Evolutionary conservation across 2,329 filamentous ascomycete genomes (phyloP).

Genomic region (Pestalotiopsis sp.): DNA sequence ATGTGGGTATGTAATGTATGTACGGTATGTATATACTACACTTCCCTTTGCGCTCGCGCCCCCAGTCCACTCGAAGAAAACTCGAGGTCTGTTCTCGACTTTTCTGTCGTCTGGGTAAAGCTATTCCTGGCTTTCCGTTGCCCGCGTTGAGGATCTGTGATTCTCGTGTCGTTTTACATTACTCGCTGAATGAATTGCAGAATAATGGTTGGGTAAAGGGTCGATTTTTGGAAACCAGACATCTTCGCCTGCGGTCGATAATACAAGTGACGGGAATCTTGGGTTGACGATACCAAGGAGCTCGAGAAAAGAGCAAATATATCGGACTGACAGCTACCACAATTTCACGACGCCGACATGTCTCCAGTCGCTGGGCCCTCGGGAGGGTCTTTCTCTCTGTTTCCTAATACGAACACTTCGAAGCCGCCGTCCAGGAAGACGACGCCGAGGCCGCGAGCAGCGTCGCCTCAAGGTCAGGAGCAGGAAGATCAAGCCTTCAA

Average conservation of each 20-base stretch:
- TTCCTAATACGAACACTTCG: constrained; percentile 47
- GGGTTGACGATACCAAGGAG: not conserved
- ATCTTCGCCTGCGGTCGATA: not conserved
- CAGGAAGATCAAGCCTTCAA: constrained; percentile 27
- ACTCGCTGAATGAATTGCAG: not conserved
- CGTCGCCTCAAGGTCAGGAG: constrained; percentile 25
- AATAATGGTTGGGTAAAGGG: constrained; percentile 16
- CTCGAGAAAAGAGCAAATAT: not conserved
- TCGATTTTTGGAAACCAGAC: constrained; percentile 11
- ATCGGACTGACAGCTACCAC: not conserved
- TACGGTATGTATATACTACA: not conserved
- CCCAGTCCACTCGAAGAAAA: not conserved
- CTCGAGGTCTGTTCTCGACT: not conserved
- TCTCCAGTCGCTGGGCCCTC: constrained; percentile 9
- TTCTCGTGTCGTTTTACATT: not conserved
- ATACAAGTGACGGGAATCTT: not conserved
- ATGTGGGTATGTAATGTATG: not conserved
- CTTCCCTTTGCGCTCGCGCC: not conserved
- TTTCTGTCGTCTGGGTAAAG: constrained; percentile 3
- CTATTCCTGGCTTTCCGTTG: not conserved
- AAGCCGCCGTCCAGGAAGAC: constrained; percentile 45
- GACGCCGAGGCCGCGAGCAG: constrained; percentile 32
- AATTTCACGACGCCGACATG: not conserved
- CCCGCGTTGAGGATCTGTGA: constrained; percentile 3
- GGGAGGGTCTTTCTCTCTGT: constrained; percentile 54